A percentile compares a stretch with the other conserved stretches of the same genome.
phyloP scores from a whole-genome alignment of 2,329 filamentous ascomycete species.

The Epichloe baconii region DNA sequence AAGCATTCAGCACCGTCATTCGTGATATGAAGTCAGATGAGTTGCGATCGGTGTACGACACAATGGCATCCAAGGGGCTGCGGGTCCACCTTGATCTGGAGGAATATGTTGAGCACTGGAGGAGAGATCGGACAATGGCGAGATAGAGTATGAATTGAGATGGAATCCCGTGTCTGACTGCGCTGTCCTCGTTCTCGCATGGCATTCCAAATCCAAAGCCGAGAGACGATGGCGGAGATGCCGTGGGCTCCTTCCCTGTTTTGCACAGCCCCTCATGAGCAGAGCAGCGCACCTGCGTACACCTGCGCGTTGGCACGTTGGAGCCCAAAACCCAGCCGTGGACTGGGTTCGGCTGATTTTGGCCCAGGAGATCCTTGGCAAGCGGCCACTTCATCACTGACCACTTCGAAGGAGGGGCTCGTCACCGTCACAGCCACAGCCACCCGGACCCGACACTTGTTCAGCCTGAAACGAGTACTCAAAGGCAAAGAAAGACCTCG shows the following conservation, averaged over 20 bases:
- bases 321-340: no score
- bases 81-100: constrained; percentile 39
- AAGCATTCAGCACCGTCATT: constrained; percentile 34
- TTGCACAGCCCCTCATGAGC: neutral
- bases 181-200: no score
- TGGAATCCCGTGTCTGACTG: no score
- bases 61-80: constrained; percentile 35
- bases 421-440: neutral
- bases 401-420: neutral
- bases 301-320: no score
- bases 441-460: neutral
- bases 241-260: neutral
- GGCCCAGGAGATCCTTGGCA: neutral
- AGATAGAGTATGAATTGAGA: neutral
- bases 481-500: neutral
- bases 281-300: no score
- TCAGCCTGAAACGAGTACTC: neutral
- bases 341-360: no score
- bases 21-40: constrained; percentile 33
- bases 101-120: constrained; percentile 28
- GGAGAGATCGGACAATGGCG: constrained; percentile 6
- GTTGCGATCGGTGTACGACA: constrained; percentile 33
- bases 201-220: neutral
- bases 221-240: neutral
- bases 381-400: neutral